Evolutionary conservation across 345 rosid genomes (phyloP), one percentile per base, ranked within the genome.

Genomic region (Gossypium arboreum): DNA sequence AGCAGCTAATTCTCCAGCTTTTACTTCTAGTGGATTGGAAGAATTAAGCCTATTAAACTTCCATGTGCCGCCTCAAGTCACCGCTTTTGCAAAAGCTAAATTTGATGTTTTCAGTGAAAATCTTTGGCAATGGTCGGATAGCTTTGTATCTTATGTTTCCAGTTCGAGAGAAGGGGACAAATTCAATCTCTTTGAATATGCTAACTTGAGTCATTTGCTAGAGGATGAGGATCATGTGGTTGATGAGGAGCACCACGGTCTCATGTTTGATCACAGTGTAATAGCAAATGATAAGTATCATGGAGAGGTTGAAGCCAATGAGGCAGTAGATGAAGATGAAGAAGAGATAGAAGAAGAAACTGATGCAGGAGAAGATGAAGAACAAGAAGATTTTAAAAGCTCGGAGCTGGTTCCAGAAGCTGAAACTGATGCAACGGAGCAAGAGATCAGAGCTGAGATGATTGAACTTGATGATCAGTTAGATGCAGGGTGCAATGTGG

Each of bases 131-230:
- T 85, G 82, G 82, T 80, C 85, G 24, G 71, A 44, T 24, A 56
- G 83, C 41, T 82, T 81, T 20, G 13, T 81, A 25, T 78, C 83
- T 65, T 79, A 57, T 75, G 48, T 85, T 29, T 77, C 79, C 71
- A 56, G 76, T 63, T 79, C 81, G 20, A 75, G 77, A 75, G 77
- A 75, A 22, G 59, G 60, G 79, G 81, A 51, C 22, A 73, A 71
- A 70, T 43, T 76, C 65, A 81, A 73, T 67, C 77, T 76, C 5
- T 44, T 88, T 51, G 80, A 80, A 73, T 93, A 82, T 71, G 79
- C 79, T 51, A 91, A 93, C 82, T 81, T 84, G 85, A 88, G 91
- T n/a, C 63, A 51, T 73, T 70, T 75, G 81, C 63, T 84, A 0
- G 84, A 87, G 62, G 81, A 78, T 68, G 58, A 66, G 63, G 13